phyloP scores from a whole-genome alignment of 202 grass and related monocot species.

The Tripidium arundinaceum region DNA sequence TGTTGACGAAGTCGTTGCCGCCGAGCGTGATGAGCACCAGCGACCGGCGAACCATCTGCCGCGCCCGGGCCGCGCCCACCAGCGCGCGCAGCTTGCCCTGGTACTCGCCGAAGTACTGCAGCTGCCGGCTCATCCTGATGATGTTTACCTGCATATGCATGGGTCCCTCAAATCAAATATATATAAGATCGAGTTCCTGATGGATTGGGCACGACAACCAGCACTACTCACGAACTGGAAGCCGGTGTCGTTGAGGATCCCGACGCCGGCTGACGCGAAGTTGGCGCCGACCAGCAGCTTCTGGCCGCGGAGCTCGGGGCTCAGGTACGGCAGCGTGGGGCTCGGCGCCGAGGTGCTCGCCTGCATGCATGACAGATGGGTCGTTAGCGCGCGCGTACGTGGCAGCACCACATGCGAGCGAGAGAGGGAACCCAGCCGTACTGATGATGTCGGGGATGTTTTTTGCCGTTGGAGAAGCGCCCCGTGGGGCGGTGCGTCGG shows the following conservation, averaged over 20 bases:
- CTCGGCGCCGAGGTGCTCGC: slow-evolving; percentile 77
- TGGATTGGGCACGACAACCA: no score
- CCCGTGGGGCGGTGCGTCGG: slow-evolving; percentile 62
- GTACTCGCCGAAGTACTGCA: slow-evolving; percentile 60
- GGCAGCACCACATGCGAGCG: no score
- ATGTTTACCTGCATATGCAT: no score
- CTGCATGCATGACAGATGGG: slow-evolving; percentile 38
- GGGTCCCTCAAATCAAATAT: no score
- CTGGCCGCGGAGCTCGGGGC: slow-evolving; percentile 53
- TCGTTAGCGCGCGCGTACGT: background rate
- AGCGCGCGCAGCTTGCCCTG: slow-evolving; percentile 45
- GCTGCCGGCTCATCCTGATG: slow-evolving; percentile 55
- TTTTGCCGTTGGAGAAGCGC: slow-evolving; percentile 74
- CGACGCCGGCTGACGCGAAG: slow-evolving; percentile 93
- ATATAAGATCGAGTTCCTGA: no score
- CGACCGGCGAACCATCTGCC: slow-evolving; percentile 47
- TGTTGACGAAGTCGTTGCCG: slow-evolving; percentile 96
- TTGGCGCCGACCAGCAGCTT: slow-evolving; percentile 89
- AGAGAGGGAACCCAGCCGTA: no score
- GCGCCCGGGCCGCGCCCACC: slow-evolving; percentile 45
- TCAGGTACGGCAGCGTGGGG: slow-evolving; percentile 74
- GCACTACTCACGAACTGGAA: slow-evolving; percentile 82
- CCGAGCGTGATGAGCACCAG: slow-evolving; percentile 74
- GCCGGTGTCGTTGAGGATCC: slow-evolving; percentile 96
- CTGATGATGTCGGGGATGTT: slow-evolving; percentile 95